A percentile compares a stretch with the other conserved stretches of the same genome.
phyloP scores from a whole-genome alignment of 352 stramenopile species.

The Nothophytophthora sp. region DNA sequence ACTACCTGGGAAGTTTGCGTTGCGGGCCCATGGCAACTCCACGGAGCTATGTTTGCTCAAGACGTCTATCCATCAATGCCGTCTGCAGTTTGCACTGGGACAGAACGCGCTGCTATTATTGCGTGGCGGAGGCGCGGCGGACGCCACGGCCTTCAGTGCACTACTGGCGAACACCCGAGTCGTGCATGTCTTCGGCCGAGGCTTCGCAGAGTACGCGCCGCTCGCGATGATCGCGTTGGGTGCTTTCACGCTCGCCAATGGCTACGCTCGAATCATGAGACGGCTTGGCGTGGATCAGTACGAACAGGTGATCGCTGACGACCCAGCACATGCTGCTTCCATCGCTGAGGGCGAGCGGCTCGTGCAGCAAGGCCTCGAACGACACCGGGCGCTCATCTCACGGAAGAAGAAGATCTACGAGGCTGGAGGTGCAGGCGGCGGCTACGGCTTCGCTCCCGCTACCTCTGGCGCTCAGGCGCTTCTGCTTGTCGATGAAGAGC shows the following conservation, averaged over 20 bases:
- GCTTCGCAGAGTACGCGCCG: conserved; percentile 60
- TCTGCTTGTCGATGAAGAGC: conserved; percentile 15
- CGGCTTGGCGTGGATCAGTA: conserved; percentile 68
- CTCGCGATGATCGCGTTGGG: conserved; percentile 55
- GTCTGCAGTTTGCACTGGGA: conserved; percentile 67
- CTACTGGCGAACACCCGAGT: conserved; percentile 56
- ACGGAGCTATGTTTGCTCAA: conserved; percentile 63
- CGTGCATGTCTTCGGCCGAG: conserved; percentile 54
- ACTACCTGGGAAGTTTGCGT: conserved; percentile 44
- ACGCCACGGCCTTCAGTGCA: conserved; percentile 55
- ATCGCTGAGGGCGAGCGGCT: conserved; percentile 52
- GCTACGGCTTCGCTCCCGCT: conserved; percentile 35
- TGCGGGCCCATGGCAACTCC: conserved; percentile 56
- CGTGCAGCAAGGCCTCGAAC: conserved; percentile 52
- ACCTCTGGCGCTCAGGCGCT: conserved; percentile 20
- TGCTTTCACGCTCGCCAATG: conserved; percentile 45
- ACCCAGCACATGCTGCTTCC: conserved; percentile 32
- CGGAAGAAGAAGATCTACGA: conserved; percentile 40
- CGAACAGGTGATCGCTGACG: conserved; percentile 49
- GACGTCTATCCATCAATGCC: conserved; percentile 61
- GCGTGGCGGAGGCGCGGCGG: conserved; percentile 34
- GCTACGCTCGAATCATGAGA: conserved; percentile 56
- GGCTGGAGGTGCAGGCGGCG: conserved; percentile 12
- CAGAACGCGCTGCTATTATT: conserved; percentile 73
- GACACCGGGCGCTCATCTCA: conserved; percentile 31